Evolutionary conservation across 768 basidiomycete genomes (phyloP).

Genomic region (Agrocybe praecox): DNA sequence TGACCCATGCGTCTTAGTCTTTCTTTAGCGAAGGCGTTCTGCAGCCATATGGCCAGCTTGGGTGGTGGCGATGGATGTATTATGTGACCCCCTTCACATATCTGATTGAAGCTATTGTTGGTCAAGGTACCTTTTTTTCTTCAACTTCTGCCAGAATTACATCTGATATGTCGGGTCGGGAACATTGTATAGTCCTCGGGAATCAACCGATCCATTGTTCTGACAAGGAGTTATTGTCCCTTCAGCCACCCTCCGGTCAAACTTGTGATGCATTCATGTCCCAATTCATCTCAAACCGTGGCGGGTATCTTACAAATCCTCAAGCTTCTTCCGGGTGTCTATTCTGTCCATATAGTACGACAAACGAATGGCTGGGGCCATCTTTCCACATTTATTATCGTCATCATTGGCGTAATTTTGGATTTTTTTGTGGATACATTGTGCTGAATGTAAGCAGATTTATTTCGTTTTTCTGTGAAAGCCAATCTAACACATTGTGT

Average conservation of each 20-base stretch:
- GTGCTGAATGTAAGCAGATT: conserved; percentile 41
- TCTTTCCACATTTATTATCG: conserved; percentile 66
- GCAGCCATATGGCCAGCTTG: conserved; percentile 61
- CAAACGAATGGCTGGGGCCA: conserved; percentile 54
- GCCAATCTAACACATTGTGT: too few relatives aligned
- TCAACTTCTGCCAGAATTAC: conserved; percentile 24
- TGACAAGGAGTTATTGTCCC: conserved; percentile 56
- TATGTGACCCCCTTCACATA: conserved; percentile 53
- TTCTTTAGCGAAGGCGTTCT: conserved; percentile 59
- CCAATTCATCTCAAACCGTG: conserved; percentile 48
- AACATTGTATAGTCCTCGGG: conserved; percentile 49
- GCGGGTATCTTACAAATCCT: conserved; percentile 64
- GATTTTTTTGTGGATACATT: conserved; percentile 51
- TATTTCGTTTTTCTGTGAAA: background rate
- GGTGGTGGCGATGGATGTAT: conserved; percentile 80
- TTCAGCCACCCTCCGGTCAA: conserved; percentile 61
- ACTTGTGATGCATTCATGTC: conserved; percentile 57
- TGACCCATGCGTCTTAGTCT: background rate
- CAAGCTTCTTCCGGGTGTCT: conserved; percentile 50
- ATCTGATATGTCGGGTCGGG: conserved; percentile 16
- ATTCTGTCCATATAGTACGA: conserved; percentile 56
- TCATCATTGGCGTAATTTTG: conserved; percentile 53
- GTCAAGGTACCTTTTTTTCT: conserved; percentile 39
- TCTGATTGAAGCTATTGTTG: conserved; percentile 50
- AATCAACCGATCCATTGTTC: conserved; percentile 55